Conservation (phyloP, 164 flowering plant genomes). For the Saururus chinensis region DNA sequence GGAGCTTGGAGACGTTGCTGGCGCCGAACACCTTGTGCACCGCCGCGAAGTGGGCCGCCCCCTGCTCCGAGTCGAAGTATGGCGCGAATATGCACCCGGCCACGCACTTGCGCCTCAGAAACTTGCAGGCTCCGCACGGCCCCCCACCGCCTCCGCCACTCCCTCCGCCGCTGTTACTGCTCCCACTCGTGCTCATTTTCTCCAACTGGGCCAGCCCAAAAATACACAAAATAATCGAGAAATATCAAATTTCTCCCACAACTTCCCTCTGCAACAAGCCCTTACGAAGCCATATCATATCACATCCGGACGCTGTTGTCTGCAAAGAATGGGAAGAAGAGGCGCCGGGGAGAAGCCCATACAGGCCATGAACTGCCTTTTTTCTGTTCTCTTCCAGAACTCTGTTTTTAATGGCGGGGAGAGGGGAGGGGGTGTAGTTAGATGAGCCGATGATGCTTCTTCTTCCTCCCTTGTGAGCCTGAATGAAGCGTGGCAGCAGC, state of each 20-base stretch:
- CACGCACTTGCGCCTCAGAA: constrained; percentile 80
- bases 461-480: not conserved
- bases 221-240: too few relatives aligned
- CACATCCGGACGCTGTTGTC: too few relatives aligned
- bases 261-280: too few relatives aligned
- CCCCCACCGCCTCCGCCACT: constrained; percentile 44
- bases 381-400: too few relatives aligned
- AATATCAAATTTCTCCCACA: too few relatives aligned
- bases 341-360: too few relatives aligned
- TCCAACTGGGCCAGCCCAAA: constrained; percentile 12
- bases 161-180: constrained; percentile 20
- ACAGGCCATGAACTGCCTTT: too few relatives aligned
- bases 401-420: too few relatives aligned
- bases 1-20: constrained; percentile 86
- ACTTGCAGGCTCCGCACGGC: constrained; percentile 98
- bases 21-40: constrained; percentile 98
- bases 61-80: constrained; percentile 91
- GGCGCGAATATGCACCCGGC: constrained; percentile 87
- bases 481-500: not conserved
- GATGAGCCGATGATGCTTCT: not conserved
- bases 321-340: too few relatives aligned
- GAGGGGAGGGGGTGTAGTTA: too few relatives aligned
- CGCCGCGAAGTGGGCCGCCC: constrained; percentile 86
- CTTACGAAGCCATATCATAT: too few relatives aligned
- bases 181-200: constrained; percentile 36